Conservation (phyloP, 805 yeast species). For the Saccharomycopsis sp. region DNA sequence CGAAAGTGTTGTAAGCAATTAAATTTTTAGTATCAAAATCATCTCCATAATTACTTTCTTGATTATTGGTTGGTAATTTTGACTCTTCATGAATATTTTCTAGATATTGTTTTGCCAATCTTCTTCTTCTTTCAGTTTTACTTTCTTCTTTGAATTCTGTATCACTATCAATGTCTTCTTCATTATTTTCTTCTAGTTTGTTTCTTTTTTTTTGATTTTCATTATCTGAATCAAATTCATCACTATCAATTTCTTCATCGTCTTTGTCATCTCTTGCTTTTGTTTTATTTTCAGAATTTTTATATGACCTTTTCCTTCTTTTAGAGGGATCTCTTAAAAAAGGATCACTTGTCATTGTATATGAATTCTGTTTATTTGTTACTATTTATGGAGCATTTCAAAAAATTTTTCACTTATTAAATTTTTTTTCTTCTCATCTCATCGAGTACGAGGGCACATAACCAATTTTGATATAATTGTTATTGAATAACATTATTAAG, state of each 20-base stretch:
- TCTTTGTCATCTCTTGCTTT: too few species aligned
- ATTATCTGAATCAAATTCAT: conserved; percentile 23
- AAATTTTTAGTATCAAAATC: conserved; percentile 19
- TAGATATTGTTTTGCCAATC: conserved; percentile 87
- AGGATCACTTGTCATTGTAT: conserved; percentile 44
- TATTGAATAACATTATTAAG: too few species aligned
- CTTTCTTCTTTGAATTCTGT: conserved; percentile 58
- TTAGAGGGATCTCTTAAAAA: conserved; percentile 52
- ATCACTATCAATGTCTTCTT: conserved; percentile 22
- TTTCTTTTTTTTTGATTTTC: conserved; percentile 28
- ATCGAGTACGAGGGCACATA: too few species aligned
- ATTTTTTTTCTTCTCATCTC: too few species aligned
- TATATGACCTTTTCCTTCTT: conserved; percentile 24
- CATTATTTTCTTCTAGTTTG: conserved; percentile 26
- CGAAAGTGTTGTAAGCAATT: conserved; percentile 49
- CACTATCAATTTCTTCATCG: conserved; percentile 52
- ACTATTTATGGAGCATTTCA: too few species aligned
- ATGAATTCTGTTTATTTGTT: too few species aligned
- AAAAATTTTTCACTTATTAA: too few species aligned
- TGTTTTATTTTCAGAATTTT: too few species aligned
- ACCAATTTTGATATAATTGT: too few species aligned
- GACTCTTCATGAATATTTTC: conserved; percentile 61
- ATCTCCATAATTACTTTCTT: conserved; percentile 17
- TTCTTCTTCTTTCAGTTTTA: conserved; percentile 88
- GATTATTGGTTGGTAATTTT: conserved; percentile 19